Base-by-base conservation (phyloP, 2,329 filamentous ascomycete species). In the Aureobasidium sp. region DNA sequence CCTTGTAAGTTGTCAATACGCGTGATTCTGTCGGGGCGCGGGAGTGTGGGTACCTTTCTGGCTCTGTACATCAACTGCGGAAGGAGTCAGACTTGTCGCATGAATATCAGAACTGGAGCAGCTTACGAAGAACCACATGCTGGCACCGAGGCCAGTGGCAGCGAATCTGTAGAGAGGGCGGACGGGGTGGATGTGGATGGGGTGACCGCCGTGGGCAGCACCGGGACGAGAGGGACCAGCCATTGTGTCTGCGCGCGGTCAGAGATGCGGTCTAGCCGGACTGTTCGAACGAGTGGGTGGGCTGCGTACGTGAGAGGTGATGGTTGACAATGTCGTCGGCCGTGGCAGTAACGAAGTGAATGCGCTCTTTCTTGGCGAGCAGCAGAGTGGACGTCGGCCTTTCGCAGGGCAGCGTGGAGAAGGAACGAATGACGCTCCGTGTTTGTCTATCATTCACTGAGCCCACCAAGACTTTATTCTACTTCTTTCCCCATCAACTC, bases 91-190 rank as follows among this genome's bases (percentile, higher is more conserved):
- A 29, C 16, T n/a, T 15, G 34, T 36, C 21, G 21, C 2, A 25
- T 30, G 29, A 15, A 10, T 2, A 27, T 21, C 8, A 39, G 3
- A 13, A 11, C 9, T 1, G 6, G 15, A 9, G 3, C 21, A 62
- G 80, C 88, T 73, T 84, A 97, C 92, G 76, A 94, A 99, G 79
- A 99, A 97, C 94, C 94, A 99, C 94, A 97, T 99, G 78, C 89
- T 90, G 61, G 94, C 94, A 68, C 91, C 90, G 65, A 99, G 82
- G 65, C 87, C 90, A 49, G 91, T 97, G 50, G 90, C 93, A 63
- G 87, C 84, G 76, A 93, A 88, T 73, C 90, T 86, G 81, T 97
- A 96, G 67, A 96, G 72, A 49, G 85, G 85, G 65, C 84, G 81
- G 53, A 78, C 82, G 37, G 82, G 83, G 72, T 83, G 85, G 71